These are phyloP conservation scores for Carex parvula DNA, from an alignment of 176 grass and related monocot species.

Conservation along the genomic window DNA sequence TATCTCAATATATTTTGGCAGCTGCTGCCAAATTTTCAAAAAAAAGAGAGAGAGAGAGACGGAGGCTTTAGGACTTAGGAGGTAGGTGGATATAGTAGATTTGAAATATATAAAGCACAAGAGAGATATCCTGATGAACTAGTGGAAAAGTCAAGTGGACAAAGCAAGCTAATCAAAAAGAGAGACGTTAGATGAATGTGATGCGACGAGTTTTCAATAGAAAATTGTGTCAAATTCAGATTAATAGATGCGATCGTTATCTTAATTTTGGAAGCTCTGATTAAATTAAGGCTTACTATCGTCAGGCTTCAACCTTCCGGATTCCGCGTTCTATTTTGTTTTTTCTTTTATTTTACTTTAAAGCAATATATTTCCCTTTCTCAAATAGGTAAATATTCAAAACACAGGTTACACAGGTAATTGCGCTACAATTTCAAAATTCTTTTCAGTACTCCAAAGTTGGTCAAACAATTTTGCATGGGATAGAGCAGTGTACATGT, in stretches of 20 bases:
- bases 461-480: neutral
- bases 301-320: neutral
- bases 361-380: neutral
- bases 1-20: too few species aligned
- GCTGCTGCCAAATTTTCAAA: too few species aligned
- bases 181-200: neutral
- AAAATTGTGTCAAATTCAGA: neutral
- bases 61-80: neutral
- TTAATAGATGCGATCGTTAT: neutral
- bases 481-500: neutral
- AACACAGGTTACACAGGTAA: neutral
- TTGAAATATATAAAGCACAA: neutral
- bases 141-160: conserved; percentile 15
- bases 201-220: neutral
- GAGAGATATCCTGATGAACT: neutral
- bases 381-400: too few species aligned
- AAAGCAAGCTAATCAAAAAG: neutral
- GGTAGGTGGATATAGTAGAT: neutral
- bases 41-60: neutral
- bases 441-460: neutral
- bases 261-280: neutral
- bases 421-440: neutral
- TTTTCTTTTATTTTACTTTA: neutral
- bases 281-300: neutral
- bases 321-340: neutral